These are phyloP conservation scores for Tetraselmis striata DNA, from an alignment of 139 green algal species.

Conservation along the genomic window DNA sequence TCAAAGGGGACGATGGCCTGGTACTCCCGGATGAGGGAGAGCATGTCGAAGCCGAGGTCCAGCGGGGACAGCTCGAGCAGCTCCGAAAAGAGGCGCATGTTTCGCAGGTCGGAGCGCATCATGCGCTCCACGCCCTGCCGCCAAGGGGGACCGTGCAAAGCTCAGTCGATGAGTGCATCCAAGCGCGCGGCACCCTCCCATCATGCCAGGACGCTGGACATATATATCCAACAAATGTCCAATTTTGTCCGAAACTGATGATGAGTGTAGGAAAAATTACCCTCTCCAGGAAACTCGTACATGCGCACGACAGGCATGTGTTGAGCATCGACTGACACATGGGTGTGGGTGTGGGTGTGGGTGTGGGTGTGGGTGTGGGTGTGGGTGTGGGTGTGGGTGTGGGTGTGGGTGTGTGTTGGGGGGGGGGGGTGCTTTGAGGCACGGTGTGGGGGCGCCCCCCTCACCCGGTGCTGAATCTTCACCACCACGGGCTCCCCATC, in stretches of 20 bases:
- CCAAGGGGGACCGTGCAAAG: no score
- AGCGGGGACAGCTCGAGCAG: conserved; percentile 15
- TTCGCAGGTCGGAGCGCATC: conserved; percentile 38
- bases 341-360: neutral
- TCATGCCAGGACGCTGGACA: no score
- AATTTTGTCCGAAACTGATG: no score
- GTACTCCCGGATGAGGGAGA: conserved; percentile 40
- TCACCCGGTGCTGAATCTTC: conserved; percentile 35
- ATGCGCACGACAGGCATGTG: no score
- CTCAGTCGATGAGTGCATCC: no score
- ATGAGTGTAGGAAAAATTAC: no score
- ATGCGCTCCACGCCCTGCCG: conserved; percentile 8
- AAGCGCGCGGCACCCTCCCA: no score
- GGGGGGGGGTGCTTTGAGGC: no score
- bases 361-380: neutral
- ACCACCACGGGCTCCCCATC: conserved; percentile 27
- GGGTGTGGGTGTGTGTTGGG: neutral
- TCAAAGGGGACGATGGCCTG: conserved; percentile 36
- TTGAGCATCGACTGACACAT: no score
- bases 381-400: neutral
- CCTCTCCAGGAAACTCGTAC: no score
- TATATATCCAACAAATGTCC: no score
- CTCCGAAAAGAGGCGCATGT: conserved; percentile 28
- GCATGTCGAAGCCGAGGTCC: conserved; percentile 40
- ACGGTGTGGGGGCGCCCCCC: no score